A percentile compares a stretch with the other conserved stretches of the same genome.
Evolutionary conservation across 23 red algal genomes (phyloP).

Genomic region (Cyanidium caldarium): DNA sequence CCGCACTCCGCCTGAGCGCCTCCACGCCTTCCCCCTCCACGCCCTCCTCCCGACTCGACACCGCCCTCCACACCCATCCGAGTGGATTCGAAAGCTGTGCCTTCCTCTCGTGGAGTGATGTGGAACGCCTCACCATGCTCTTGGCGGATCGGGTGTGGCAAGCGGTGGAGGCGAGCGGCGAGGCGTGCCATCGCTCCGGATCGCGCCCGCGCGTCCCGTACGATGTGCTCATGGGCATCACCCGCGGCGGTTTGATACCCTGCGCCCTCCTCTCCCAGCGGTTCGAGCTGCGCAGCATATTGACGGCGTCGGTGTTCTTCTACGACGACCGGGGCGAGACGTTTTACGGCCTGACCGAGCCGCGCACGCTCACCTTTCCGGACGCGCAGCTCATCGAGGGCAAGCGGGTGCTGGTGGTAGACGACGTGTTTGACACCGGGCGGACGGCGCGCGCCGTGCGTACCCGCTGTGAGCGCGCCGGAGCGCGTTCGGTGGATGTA

Average conservation of each 20-base stretch:
- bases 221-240: conserved; percentile 59
- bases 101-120: too few relatives aligned
- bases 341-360: conserved; percentile 77
- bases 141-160: too few relatives aligned
- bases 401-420: conserved; percentile 57
- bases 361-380: conserved; percentile 77
- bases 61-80: too few relatives aligned
- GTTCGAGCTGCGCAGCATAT: conserved; percentile 51
- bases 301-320: conserved; percentile 84
- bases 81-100: too few relatives aligned
- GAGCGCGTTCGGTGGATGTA: conserved; percentile 26
- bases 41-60: too few relatives aligned
- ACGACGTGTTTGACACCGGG: conserved; percentile 94
- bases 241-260: conserved; percentile 70
- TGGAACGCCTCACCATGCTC: too few relatives aligned
- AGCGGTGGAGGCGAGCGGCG: too few relatives aligned
- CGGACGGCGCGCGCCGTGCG: conserved; percentile 53
- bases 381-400: conserved; percentile 32
- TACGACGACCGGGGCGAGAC: conserved; percentile 65
- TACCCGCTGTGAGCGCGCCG: conserved; percentile 33
- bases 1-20: too few relatives aligned
- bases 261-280: conserved; percentile 42
- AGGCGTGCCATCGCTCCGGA: too few relatives aligned
- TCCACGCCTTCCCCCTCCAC: too few relatives aligned
- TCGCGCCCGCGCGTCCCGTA: too few relatives aligned